phyloP scores from a whole-genome alignment of 176 grass and related monocot genomes.

The Cenchrus fungigraminus region DNA sequence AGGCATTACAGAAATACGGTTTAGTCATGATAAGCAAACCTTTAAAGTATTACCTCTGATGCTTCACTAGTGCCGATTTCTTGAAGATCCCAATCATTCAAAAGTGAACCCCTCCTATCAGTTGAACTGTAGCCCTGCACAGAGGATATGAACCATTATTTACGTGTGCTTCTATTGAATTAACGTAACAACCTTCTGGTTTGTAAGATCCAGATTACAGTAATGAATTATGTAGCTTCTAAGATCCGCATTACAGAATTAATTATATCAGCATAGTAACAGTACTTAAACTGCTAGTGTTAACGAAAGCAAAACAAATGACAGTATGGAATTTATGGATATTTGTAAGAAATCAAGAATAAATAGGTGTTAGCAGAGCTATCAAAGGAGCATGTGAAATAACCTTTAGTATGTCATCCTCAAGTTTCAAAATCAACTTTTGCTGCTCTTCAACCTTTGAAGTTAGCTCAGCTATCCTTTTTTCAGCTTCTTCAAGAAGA shows the following conservation, averaged over 20 bases:
- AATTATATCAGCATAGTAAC: conserved; percentile 8
- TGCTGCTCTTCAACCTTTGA: conserved; percentile 90
- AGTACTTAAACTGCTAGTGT: conserved; percentile 12
- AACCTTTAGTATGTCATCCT: conserved; percentile 99
- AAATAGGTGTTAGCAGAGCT: conserved; percentile 20
- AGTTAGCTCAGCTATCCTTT: conserved; percentile 68
- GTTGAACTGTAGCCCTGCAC: conserved; percentile 84
- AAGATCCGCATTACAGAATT: background rate
- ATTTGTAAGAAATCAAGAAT: conserved; percentile 23
- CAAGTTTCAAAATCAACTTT: conserved; percentile 93
- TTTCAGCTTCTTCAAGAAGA: conserved; percentile 80
- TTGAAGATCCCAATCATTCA: conserved; percentile 98
- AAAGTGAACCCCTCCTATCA: conserved; percentile 71
- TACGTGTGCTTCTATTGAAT: background rate
- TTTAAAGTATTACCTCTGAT: conserved; percentile 67
- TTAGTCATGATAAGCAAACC: conserved; percentile 18
- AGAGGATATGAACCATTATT: conserved; percentile 26
- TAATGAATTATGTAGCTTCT: conserved; percentile 1
- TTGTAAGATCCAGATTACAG: conserved; percentile 8
- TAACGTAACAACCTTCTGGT: conserved; percentile 9
- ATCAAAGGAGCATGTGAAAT: conserved; percentile 33
- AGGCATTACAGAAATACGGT: conserved; percentile 4
- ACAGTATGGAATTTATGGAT: background rate
- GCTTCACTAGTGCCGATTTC: conserved; percentile 89
- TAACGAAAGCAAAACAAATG: conserved; percentile 4